These are phyloP conservation scores for Boletus rubropictus DNA, from an alignment of 768 basidiomycete genomes.

Conservation along the genomic window DNA sequence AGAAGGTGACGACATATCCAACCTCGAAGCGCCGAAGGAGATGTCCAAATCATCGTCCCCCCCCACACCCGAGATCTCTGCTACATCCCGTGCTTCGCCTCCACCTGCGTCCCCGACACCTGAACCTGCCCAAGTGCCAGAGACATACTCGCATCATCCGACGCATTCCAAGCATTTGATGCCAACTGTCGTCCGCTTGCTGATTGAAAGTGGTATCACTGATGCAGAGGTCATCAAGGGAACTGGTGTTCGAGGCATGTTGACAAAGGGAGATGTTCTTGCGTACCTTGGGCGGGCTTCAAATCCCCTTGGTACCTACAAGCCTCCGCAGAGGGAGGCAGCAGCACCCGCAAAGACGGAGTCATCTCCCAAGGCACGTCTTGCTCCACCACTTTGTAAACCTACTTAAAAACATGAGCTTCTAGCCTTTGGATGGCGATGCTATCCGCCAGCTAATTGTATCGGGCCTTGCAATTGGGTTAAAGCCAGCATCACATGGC, in stretches of 20 bases:
- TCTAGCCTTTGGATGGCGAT: constrained; percentile 54
- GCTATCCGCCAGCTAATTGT: constrained; percentile 64
- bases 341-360: constrained; percentile 32
- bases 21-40: constrained; percentile 59
- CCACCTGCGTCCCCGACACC: constrained; percentile 16
- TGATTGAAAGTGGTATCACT: constrained; percentile 51
- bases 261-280: constrained; percentile 95
- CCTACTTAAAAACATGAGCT: neutral
- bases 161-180: constrained; percentile 70
- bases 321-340: constrained; percentile 35
- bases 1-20: constrained; percentile 91
- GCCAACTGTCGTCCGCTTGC: constrained; percentile 82
- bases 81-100: constrained; percentile 15
- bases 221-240: constrained; percentile 70
- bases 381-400: neutral
- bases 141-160: constrained; percentile 34
- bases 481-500: constrained; percentile 46
- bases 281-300: constrained; percentile 80
- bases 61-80: constrained; percentile 19
- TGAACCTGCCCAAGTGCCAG: constrained; percentile 20
- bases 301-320: constrained; percentile 69
- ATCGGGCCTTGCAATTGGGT: constrained; percentile 49
- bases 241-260: constrained; percentile 86
- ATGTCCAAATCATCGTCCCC: constrained; percentile 18
- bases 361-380: constrained; percentile 33